Base-by-base conservation (phyloP, 2,329 filamentous ascomycete genomes). In the Chlorencoelia australis region DNA sequence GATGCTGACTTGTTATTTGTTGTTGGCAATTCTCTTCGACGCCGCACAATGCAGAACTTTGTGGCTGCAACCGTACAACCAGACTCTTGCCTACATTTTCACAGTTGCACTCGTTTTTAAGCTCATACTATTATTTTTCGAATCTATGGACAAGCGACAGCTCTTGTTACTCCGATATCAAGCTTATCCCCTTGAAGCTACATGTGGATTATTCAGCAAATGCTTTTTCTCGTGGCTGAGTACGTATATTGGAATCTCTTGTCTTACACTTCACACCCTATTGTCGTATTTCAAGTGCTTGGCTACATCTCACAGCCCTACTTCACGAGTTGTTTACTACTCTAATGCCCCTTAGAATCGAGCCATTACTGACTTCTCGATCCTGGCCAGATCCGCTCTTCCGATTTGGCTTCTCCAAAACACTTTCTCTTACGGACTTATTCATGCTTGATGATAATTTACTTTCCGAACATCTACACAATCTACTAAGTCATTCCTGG, bases 141-240 rank as follows among this genome's bases (percentile, higher is more conserved):
- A 46, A 38, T 33, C 41, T 14, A 28, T 34, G n/a, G 41, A 44
- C 21, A 46, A 46, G 17, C 14, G 24, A 11, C 17, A 11, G 13
- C 33, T 39, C 18, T 26, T 44, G 7, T 20, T 19, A 13, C 31
- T 30, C 7, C n/a, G 22, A 10, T 35, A 41, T 14, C 14, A 15
- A 9, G 5, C 19, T 17, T 13, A 13, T 10, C 26, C 41, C 16
- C 35, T 30, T 3, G 56, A 59, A 37, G 49, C 54, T 13, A 54
- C 49, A 7, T 50, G 47, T 19, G 48, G 55, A 8, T 47, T 58
- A 8, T 51, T 57, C 28, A 51, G 44, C 18, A 47, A 51, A 10
- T 45, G 51, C 14, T 40, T 58, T 15, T 55, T 56, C 40, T 55
- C 42, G 41, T 60, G 57, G 57, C 41, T 60, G 1, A 58, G n/a